phyloP scores from a whole-genome alignment of 768 basidiomycete genomes.

The Boletales sp. region DNA sequence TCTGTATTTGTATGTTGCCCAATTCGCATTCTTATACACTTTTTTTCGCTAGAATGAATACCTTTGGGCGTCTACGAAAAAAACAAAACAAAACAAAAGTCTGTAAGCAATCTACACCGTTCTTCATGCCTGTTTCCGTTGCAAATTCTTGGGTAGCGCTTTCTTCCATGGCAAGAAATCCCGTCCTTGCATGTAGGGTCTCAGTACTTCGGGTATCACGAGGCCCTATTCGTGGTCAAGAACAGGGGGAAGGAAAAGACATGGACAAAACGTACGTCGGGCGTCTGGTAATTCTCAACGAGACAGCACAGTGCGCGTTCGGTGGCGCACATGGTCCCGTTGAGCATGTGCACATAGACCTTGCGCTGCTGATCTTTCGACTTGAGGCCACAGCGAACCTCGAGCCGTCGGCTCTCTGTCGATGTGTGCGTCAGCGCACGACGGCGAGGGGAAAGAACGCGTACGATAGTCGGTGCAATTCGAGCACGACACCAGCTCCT shows the following conservation, averaged over 20 bases:
- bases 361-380: constrained; percentile 86
- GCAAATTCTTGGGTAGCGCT: constrained; percentile 72
- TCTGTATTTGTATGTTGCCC: constrained; percentile 20
- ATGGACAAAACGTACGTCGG: constrained; percentile 57
- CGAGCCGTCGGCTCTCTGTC: constrained; percentile 86
- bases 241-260: neutral
- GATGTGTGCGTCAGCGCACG: neutral
- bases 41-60: neutral
- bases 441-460: constrained; percentile 29
- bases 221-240: constrained; percentile 58
- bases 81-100: neutral
- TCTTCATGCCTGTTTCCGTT: constrained; percentile 60
- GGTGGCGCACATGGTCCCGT: constrained; percentile 96
- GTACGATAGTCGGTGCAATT: constrained; percentile 99
- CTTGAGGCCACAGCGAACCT: constrained; percentile 92
- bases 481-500: constrained; percentile 96
- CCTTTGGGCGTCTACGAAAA: neutral
- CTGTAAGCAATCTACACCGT: neutral
- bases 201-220: constrained; percentile 82
- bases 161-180: constrained; percentile 85
- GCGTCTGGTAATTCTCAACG: constrained; percentile 98
- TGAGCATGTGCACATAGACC: constrained; percentile 98
- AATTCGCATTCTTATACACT: neutral
- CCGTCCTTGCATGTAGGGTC: constrained; percentile 95
- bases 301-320: constrained; percentile 95